Evolutionary conservation across 331 rosid species (phyloP).

Genomic region (Cydonia oblonga): DNA sequence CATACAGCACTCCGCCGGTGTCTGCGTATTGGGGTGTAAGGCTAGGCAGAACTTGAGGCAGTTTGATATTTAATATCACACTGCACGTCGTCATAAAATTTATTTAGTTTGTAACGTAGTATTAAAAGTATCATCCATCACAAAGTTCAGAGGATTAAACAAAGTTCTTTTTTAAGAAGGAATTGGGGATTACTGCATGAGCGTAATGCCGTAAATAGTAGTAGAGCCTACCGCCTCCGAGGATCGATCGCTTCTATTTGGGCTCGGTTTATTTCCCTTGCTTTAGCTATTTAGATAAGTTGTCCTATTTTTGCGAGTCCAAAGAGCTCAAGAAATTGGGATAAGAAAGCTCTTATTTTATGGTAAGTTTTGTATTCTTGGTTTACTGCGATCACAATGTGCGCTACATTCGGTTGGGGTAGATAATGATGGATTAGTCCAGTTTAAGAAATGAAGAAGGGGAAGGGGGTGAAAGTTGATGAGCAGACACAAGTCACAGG

Average conservation of each 20-base stretch:
- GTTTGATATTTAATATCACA: conserved; percentile 5
- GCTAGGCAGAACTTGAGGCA: background rate
- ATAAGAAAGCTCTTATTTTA: background rate
- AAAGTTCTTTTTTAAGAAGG: too few species aligned
- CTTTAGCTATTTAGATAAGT: background rate
- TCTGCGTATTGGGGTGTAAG: background rate
- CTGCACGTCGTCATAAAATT: background rate
- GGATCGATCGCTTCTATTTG: background rate
- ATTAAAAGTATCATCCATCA: too few species aligned
- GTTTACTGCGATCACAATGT: background rate
- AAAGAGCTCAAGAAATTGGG: background rate
- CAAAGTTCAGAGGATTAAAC: too few species aligned
- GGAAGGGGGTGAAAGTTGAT: background rate
- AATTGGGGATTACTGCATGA: too few species aligned
- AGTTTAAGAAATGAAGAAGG: background rate
- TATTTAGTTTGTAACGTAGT: background rate
- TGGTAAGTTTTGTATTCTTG: background rate
- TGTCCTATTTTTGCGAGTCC: background rate
- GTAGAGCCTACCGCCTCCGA: too few species aligned
- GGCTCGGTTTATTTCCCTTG: background rate
- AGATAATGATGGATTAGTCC: background rate
- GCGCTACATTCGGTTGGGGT: background rate
- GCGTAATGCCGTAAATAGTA: too few species aligned
- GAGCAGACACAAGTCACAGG: too few species aligned
- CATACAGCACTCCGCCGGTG: background rate